Percentiles rank a stretch among this genome's conserved stretches.
Evolutionary conservation across 345 rosid genomes (phyloP).

Genomic region (Ailanthus altissimus): DNA sequence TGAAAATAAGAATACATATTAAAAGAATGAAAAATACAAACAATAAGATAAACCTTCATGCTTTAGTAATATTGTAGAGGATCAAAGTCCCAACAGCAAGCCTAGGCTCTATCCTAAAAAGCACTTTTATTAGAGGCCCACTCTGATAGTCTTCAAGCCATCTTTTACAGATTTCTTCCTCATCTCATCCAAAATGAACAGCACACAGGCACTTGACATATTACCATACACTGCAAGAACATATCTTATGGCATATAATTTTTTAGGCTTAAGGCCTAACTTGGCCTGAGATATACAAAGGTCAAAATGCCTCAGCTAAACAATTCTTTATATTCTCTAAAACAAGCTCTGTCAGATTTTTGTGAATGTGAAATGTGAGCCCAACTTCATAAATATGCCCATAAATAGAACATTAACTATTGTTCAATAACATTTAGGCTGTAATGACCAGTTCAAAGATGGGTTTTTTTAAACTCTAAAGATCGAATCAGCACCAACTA

Average conservation of each 20-base stretch:
- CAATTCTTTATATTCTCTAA: conserved; percentile 37
- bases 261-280: conserved; percentile 36
- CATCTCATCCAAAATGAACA: conserved; percentile 50
- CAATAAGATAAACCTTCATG: no score
- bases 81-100: conserved; percentile 50
- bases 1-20: no score
- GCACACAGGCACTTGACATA: conserved; percentile 44
- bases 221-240: conserved; percentile 47
- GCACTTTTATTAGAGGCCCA: conserved; percentile 54
- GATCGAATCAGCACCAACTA: conserved; percentile 45
- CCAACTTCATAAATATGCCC: conserved; percentile 50
- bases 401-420: conserved; percentile 40
- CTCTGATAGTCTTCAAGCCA: conserved; percentile 39
- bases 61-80: conserved; percentile 35
- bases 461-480: conserved; percentile 35
- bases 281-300: conserved; percentile 36
- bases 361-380: conserved; percentile 37
- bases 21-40: no score
- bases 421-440: conserved; percentile 37
- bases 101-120: conserved; percentile 57
- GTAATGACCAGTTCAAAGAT: conserved; percentile 43
- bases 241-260: conserved; percentile 31
- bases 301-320: conserved; percentile 37
- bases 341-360: conserved; percentile 41
- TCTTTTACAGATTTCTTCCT: conserved; percentile 37